Evolutionary conservation across 371 early-diverging fungal species (phyloP), one percentile per base, ranked within the genome.

Genomic region (Rhizopus stolonifer): DNA sequence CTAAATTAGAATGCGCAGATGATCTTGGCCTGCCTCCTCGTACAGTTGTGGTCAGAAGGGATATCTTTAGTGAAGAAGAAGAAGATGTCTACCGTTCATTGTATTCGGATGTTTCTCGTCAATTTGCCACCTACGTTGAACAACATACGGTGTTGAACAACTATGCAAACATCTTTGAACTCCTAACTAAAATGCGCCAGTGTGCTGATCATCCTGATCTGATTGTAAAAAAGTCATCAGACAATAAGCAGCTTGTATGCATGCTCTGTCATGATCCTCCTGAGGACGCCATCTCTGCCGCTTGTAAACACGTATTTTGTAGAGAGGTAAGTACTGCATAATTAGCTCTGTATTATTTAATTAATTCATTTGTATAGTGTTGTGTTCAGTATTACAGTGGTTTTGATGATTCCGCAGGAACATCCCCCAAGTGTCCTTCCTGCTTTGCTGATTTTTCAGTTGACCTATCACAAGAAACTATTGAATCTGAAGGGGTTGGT

Each of bases 1-100:
- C 98, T 19, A 98, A 98, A 62, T 43, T 89, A 1, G 91, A 95
- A 65, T 83, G 91, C 29, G 92, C 94, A 0, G 89, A 92, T 47
- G 97, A 97, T 57, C 73, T 97, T 34, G 96, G 95, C 0, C 65
- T 98, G 32, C 98, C 99, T 4, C 96, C 96, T 1, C 83, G 93
- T 10, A 84, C 85, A 4, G 85, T 96, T 13, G 72, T 74, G 2
- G 81, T 93, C 8, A 82, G 93, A 3, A 74, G 92, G 2, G 95
- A 95, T 60, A 64, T 85, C 9, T 97, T 97, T 65, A 90, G 80
- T 47, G 91, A 89, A 43, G 93, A 93, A 31, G 99, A 98, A 64
- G 89, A 93, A 66, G 99, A 98, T 50, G 72, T 96, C 36, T 98
- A 98, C 57, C 77, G 79, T 38, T 89, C 91, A 8, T 66, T 98